A percentile compares a stretch with the other conserved stretches of the same genome.
These are phyloP conservation scores for Cucumis variabilis DNA, from an alignment of 331 rosid species.

Conservation along the genomic window DNA sequence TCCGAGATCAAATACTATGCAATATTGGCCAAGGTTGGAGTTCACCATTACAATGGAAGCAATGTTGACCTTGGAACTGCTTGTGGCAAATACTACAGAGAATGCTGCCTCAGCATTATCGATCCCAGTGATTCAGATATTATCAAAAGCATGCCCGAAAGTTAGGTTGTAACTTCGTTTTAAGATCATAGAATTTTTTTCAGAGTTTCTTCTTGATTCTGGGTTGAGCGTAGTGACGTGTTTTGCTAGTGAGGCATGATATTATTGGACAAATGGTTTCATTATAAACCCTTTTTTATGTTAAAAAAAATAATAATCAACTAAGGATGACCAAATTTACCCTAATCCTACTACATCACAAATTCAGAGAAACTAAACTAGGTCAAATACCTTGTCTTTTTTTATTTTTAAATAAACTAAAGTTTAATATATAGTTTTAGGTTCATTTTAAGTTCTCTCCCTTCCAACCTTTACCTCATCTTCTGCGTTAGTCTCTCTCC, in stretches of 20 bases:
- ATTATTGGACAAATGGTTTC: slow-evolving; percentile 7
- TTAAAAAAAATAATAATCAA: not conserved
- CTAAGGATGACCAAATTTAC: not conserved
- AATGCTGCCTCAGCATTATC: slow-evolving; percentile 60
- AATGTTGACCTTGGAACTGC: slow-evolving; percentile 48
- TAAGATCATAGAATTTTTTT: slow-evolving; percentile 38
- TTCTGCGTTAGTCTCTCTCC: not conserved
- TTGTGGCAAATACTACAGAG: slow-evolving; percentile 56
- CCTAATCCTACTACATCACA: not conserved
- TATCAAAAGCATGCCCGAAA: slow-evolving; percentile 56
- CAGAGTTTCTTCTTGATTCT: slow-evolving; percentile 20
- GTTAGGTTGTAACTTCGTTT: slow-evolving; percentile 32
- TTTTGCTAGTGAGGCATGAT: slow-evolving; percentile 24
- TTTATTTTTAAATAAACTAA: not conserved
- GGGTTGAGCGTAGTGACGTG: slow-evolving; percentile 11
- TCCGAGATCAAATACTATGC: too few species aligned
- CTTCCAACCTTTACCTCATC: not conserved
- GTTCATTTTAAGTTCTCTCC: not conserved
- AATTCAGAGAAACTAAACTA: not conserved
- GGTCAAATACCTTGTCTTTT: not conserved
- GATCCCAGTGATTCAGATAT: slow-evolving; percentile 57
- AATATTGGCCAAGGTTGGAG: too few species aligned
- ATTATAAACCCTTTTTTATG: not conserved
- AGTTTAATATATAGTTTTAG: not conserved
- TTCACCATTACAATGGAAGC: too few species aligned